Base-by-base conservation (phyloP, 805 yeast species). In the Candida xiaguanensis region DNA sequence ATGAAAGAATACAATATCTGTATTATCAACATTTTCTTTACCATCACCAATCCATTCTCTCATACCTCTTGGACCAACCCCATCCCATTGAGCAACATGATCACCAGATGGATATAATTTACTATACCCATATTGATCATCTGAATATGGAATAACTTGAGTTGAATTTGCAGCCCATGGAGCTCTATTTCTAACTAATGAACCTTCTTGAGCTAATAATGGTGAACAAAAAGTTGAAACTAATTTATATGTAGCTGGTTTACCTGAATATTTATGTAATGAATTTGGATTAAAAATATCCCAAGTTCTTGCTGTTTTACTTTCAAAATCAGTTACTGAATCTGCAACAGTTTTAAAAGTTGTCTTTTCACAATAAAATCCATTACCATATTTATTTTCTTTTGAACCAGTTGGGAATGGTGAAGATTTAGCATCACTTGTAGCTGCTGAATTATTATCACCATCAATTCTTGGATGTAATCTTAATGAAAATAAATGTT, bases 391-490 rank as follows among this genome's bases (percentile, higher is more conserved):
- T 67, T 76, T 72, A 66, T 85, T 84, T 52, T 80, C 80, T n/a
- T 70, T 58, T 6, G 83, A 75, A 6, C 89, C 90, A 34, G 77
- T 66, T 40, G 81, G 80, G 45, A 57, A 61, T 29, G 80, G 79
- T 32, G 82, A 74, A 2, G 81, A 63, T 34, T 63, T 59, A 38
- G 85, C 89, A 56, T 85, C 91, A 29, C 77, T 68, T 43, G 71
- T 72, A 28, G 83, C 83, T 40, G 80, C 83, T 38, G 90, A 80
- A 69, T 85, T 85, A 50, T 78, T 78, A 46, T 80, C 85, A 53
- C 93, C 93, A 50, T 85, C 93, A 45, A 85, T 66, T 71, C 88
- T 76, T 49, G 95, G 91, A 57, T 85, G 85, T 48, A 85, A 58
- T 70, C 95, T 76, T 49, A 85, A 70, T 14, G 87, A 75, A 62